Base-by-base conservation (phyloP, 2,329 filamentous ascomycete genomes). In the Neurospora sp. region DNA sequence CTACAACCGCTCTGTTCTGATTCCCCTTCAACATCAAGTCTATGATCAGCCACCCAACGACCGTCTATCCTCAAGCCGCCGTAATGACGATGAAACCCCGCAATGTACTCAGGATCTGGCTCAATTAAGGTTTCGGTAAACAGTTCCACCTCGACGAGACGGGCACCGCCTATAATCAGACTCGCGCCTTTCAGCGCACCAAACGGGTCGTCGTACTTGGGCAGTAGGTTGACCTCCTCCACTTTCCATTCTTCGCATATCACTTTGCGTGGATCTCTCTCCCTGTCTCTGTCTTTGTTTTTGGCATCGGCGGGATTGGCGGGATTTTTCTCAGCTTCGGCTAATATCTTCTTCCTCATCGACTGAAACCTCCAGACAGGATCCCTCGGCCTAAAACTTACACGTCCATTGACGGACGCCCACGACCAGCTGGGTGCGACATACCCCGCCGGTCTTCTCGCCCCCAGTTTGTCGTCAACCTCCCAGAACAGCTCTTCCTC, bases 391-490 rank as follows among this genome's bases (percentile, higher is more conserved):
- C 6, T 17, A 5, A 40, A 40, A 4, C 17, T n/a, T 2, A 76
- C 69, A 2, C 71, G 66, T 0, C 72, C 71, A 7, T 67, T 43
- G 1, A 76, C 71, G 2, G 74, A 74, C 36, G 74, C 75, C 75
- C 75, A 77, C 1, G 75, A 74, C 75, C 75, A 77, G 1, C 74
- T 74, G 5, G 75, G 76, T 2, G 71, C 73, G 3, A 72, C 43
- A 23, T 73, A 73, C 7, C 70, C 67, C 4, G 43, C 42, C n/a
- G n/a, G 8, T 11, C 42, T 43, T 11, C 3, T 43, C 17, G 42
- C n/a, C 4, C 28, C 28, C 28, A 28, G 1, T 4, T 28, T 6
- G 0, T 8, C 6, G 2, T 72, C 46, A 9, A 9, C 17, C 13
- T 67, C 36, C 75, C 73, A 76, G 13, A 72, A 39, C 11, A 75